Conservation (phyloP, 129 eudicot species). For the Artemisia tridentata region DNA sequence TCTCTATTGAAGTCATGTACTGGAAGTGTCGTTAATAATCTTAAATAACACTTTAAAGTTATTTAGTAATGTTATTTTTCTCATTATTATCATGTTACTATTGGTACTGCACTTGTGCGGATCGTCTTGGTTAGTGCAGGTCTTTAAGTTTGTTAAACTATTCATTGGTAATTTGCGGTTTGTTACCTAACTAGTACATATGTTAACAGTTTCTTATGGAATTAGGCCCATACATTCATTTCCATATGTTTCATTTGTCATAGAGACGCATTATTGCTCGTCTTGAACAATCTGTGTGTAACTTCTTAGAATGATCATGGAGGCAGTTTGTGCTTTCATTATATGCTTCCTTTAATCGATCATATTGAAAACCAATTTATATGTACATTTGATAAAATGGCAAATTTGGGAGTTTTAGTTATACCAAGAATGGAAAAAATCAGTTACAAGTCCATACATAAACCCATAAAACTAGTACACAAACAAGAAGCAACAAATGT, state of each 20-base stretch:
- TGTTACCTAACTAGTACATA: too few species aligned
- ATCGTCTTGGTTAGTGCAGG: too few species aligned
- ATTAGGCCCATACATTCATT: background rate
- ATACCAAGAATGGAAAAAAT: constrained; percentile 8
- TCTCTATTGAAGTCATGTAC: constrained; percentile 22
- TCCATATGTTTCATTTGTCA: background rate
- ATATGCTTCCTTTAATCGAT: too few species aligned
- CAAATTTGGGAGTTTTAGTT: background rate
- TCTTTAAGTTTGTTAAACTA: too few species aligned
- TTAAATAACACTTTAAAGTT: constrained; percentile 14
- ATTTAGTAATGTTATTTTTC: constrained; percentile 9
- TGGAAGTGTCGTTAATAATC: constrained; percentile 20
- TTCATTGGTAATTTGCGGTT: too few species aligned
- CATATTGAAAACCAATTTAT: constrained; percentile 1
- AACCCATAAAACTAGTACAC: constrained; percentile 26
- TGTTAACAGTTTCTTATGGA: background rate
- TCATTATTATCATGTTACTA: background rate
- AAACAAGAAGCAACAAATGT: constrained; percentile 14
- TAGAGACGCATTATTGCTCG: background rate
- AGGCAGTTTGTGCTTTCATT: too few species aligned
- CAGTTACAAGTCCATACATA: constrained; percentile 21
- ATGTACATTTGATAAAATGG: constrained; percentile 3
- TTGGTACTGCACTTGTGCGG: too few species aligned
- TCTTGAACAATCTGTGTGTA: background rate
- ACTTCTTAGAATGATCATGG: too few species aligned